phyloP scores from a whole-genome alignment of 306 rosid genomes.

The Casuarina equisetifolia region DNA sequence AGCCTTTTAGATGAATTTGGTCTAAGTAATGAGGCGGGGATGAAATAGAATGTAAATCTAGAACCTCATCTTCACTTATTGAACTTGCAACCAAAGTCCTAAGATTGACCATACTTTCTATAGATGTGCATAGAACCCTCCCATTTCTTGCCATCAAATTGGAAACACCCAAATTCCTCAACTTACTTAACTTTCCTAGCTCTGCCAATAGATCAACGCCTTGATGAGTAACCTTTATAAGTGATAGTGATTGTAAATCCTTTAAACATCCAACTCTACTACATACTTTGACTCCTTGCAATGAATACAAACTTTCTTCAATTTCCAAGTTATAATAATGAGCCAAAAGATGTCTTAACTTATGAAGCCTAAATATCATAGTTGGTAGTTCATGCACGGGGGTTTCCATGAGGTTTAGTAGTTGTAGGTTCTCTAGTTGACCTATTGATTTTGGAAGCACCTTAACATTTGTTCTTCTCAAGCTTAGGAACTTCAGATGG shows the following conservation, averaged over 20 bases:
- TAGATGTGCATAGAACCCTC: background rate
- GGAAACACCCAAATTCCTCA: background rate
- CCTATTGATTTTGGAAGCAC: constrained; percentile 1
- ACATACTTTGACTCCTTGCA: constrained; percentile 5
- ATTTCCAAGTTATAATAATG: background rate
- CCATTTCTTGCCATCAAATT: background rate
- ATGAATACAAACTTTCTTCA: background rate
- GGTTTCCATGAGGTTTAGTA: background rate
- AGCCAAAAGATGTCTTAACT: constrained; percentile 6
- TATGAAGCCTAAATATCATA: background rate
- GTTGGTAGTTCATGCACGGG: background rate
- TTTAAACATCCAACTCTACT: constrained; percentile 6
- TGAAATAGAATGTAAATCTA: constrained; percentile 16
- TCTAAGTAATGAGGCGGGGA: background rate
- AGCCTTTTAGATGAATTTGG: constrained; percentile 9
- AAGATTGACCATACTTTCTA: constrained; percentile 19
- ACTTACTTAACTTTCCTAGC: background rate
- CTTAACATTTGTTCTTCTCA: constrained; percentile 4
- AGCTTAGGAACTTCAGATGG: background rate
- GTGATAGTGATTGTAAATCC: background rate
- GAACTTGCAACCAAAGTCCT: background rate
- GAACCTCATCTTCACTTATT: constrained; percentile 14
- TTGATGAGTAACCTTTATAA: constrained; percentile 5
- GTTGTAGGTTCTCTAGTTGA: constrained; percentile 1
- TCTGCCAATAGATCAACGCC: background rate